Base-by-base conservation (phyloP, 2,329 filamentous ascomycete genomes). In the Plenodomus tracheiphilus region DNA sequence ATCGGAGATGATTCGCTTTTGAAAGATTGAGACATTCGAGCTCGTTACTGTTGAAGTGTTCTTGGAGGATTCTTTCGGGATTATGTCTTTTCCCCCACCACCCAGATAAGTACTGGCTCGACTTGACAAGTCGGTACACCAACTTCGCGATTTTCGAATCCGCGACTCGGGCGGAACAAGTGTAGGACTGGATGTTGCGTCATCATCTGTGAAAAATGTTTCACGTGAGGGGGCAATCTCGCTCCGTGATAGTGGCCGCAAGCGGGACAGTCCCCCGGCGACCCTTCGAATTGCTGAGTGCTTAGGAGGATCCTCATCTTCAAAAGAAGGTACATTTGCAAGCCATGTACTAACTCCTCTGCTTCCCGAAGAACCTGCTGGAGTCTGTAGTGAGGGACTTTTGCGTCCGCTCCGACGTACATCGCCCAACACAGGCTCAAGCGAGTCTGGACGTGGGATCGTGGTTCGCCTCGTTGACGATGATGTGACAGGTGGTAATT, bases 121-220 rank as follows among this genome's bases (percentile, higher is more conserved):
- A 15, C 47, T 54, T 21, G 51, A 60, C 19, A 58, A 36, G 21
- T 61, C 59, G 19, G 57, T 62, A 37, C 60, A 62, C 56, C 62
- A 64, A 45, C 56, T 64, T 10, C 51, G 54, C 9, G 58, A 59
- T 34, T 61, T 61, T 36, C 54, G 60, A 3, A 59, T 39, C 25
- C 55, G 53, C 1, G 56, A 53, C 40, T 65, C 55, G 17, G 56
- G 48, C 4, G 55, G 44, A 15, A 61, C 40, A 1, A 64, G 37
- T 4, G 64, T 61, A n/a, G 53, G 55, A 7, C 47, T 57, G 4
- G 57, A 59, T 3, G 64, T 60, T 1, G 59, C 47, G 2, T 51
- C 59, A 38, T 67, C 66, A 30, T 70, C 66, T 0, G 66, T 60
- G 41, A 64, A 67, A 28, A 70, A 70, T 0, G 66, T 70, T 2